A percentile compares a stretch with the other conserved stretches of the same genome.
phyloP scores from a whole-genome alignment of 164 flowering plant species.

The Berberis thunbergii region DNA sequence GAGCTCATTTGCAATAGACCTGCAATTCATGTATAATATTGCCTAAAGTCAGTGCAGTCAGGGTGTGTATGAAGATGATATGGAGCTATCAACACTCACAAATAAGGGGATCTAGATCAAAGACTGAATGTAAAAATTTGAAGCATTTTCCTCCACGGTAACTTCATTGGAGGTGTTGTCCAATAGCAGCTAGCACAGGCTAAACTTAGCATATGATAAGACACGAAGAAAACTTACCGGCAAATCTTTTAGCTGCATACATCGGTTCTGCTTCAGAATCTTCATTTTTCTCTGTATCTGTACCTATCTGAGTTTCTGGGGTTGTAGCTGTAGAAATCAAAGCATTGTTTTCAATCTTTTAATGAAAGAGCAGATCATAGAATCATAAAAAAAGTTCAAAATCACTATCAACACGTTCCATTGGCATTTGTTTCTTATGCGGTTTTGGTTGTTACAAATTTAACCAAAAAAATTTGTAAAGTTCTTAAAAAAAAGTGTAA shows the following conservation, averaged over 20 bases:
- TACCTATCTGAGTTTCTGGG: constrained; percentile 23
- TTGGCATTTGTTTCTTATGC: not conserved
- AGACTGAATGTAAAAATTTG: too few species aligned
- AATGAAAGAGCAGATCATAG: not conserved
- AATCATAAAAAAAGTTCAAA: not conserved
- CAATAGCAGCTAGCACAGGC: not conserved
- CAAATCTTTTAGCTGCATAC: constrained; percentile 54
- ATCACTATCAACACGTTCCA: not conserved
- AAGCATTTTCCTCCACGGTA: not conserved
- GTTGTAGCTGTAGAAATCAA: constrained; percentile 36
- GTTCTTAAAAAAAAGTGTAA: too few species aligned
- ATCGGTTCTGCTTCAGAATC: constrained; percentile 49
- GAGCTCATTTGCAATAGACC: constrained; percentile 72
- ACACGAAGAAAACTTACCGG: constrained; percentile 38
- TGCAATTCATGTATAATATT: constrained; percentile 21
- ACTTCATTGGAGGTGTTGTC: not conserved
- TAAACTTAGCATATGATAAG: not conserved
- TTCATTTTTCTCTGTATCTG: constrained; percentile 31
- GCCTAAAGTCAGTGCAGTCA: not conserved
- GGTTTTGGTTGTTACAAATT: too few species aligned
- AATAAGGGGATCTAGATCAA: not conserved
- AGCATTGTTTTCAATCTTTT: not conserved
- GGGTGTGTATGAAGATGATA: not conserved
- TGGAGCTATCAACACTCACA: not conserved
- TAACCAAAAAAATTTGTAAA: too few species aligned